phyloP scores from a whole-genome alignment of 2,329 filamentous ascomycete species.

The Cryphonectria japonica region DNA sequence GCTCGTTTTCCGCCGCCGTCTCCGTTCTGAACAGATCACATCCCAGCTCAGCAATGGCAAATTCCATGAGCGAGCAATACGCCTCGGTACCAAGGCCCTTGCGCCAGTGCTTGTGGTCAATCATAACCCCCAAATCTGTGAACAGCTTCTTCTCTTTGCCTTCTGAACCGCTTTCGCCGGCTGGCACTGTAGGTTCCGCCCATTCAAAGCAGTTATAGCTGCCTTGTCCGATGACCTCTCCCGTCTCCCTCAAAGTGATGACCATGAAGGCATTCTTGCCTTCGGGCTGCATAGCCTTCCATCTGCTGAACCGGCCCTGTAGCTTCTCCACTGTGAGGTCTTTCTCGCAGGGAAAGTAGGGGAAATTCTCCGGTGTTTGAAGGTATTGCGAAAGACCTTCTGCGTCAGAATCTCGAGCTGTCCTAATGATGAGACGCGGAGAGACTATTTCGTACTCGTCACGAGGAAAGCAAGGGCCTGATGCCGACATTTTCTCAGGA shows the following conservation, averaged over 20 bases:
- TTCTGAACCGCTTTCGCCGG: background rate
- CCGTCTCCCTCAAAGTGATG: slow-evolving; percentile 6
- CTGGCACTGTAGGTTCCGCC: background rate
- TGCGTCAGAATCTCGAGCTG: slow-evolving; percentile 8
- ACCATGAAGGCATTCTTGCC: slow-evolving; percentile 11
- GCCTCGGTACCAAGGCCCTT: slow-evolving; percentile 13
- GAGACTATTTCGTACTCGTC: slow-evolving; percentile 9
- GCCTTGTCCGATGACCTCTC: slow-evolving; percentile 9
- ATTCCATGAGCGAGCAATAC: slow-evolving; percentile 7
- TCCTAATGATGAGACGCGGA: slow-evolving; percentile 10
- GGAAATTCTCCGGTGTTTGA: slow-evolving; percentile 7
- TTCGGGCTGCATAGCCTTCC: slow-evolving; percentile 9
- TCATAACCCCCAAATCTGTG: slow-evolving; percentile 8
- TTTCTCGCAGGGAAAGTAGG: slow-evolving; percentile 1
- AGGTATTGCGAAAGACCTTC: slow-evolving; percentile 1
- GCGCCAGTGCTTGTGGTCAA: slow-evolving; percentile 13
- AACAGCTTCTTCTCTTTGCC: background rate
- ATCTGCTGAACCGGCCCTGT: background rate
- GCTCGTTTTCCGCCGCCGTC: slow-evolving; percentile 1
- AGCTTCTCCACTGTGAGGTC: slow-evolving; percentile 7
- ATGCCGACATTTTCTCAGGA: background rate
- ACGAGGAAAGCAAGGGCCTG: background rate
- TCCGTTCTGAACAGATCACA: slow-evolving; percentile 8
- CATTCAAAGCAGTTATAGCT: slow-evolving; percentile 17
- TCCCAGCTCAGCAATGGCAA: slow-evolving; percentile 13